Evolutionary conservation across 73 alveolate species (phyloP).

Genomic region (Paramecium bursaria): DNA sequence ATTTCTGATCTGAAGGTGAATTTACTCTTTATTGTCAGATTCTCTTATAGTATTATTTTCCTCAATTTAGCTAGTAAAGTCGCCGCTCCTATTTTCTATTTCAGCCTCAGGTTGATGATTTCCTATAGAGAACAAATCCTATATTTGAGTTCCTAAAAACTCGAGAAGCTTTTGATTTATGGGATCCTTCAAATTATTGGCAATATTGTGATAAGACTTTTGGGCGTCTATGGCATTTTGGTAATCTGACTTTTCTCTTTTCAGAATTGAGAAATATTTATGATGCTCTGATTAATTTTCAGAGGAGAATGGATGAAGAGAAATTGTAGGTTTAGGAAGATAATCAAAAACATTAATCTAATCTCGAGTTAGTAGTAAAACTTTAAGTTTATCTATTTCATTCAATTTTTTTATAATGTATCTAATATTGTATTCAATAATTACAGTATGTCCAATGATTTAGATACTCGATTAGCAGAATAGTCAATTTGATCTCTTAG

Average conservation of each 20-base stretch:
- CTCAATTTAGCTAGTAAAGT: too few relatives aligned
- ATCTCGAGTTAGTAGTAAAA: constrained; percentile 24
- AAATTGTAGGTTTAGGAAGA: constrained; percentile 34
- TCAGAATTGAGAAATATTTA: not conserved
- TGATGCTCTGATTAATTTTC: not conserved
- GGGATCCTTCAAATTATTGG: not conserved
- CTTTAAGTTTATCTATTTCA: constrained; percentile 53
- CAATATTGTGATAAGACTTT: not conserved
- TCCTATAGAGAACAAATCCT: too few relatives aligned
- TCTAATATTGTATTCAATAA: too few relatives aligned
- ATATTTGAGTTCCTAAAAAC: too few relatives aligned
- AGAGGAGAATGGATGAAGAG: constrained; percentile 15
- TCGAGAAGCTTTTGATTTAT: not conserved
- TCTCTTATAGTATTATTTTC: too few relatives aligned
- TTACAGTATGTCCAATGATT: not conserved
- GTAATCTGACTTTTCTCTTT: not conserved
- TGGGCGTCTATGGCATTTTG: not conserved
- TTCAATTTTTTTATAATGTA: constrained; percentile 5
- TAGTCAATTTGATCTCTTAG: not conserved
- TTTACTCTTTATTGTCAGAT: too few relatives aligned
- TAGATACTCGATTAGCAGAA: not conserved
- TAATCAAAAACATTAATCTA: constrained; percentile 30
- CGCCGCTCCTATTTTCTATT: too few relatives aligned
- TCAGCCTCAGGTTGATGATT: too few relatives aligned
- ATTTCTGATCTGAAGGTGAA: too few relatives aligned